Base-by-base conservation (phyloP, 202 grass and related monocot genomes). In the Musa balbisiana region DNA sequence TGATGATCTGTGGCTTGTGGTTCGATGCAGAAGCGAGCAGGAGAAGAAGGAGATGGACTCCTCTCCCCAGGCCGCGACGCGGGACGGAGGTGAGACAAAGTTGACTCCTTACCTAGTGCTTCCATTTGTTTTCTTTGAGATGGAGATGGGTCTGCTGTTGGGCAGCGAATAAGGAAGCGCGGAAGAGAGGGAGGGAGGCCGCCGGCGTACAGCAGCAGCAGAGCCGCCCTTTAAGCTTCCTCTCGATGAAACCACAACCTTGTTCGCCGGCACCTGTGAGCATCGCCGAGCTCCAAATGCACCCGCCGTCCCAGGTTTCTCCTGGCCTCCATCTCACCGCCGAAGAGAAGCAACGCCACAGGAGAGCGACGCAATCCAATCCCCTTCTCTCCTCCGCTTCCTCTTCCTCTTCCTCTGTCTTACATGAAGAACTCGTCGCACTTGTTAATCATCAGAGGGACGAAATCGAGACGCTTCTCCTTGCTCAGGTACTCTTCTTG, bases 401-500 rank as follows among this genome's bases (percentile, higher is more conserved):
- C 64, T 69, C 76, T 50, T 68, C 71, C 64, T 50, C 19, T 80
- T 81, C 65, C 71, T 79, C 33, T 23, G 74, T 65, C 73, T 52
- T 67, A 68, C 70, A 21, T 43, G 76, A 20, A 67, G 63, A 86
- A 78, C 11, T 58, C 49, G 51, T 70, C 29, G 51, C 84, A 11
- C 69, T 75, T 79, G 82, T 82, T 75, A 82, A 86, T 17, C 84
- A 75, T 64, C 80, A 86, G 75, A 67, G 29, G 55, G 69, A 82
- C 25, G 79, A 86, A 82, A 79, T 82, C 3, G 84, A 86, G 14
- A 60, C 67, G 51, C 78, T 78, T 59, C 75, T 86, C 69, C 79
- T 63, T 78, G 52, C 72, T 27, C 84, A 86, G 76, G 84, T 86
- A 82, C 20, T 9, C 58, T 67, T 52, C 74, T n/a, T 53, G 62